These are phyloP conservation scores for Uncinocarpus reesii DNA, from an alignment of 2,329 filamentous ascomycete genomes.

Conservation along the genomic window DNA sequence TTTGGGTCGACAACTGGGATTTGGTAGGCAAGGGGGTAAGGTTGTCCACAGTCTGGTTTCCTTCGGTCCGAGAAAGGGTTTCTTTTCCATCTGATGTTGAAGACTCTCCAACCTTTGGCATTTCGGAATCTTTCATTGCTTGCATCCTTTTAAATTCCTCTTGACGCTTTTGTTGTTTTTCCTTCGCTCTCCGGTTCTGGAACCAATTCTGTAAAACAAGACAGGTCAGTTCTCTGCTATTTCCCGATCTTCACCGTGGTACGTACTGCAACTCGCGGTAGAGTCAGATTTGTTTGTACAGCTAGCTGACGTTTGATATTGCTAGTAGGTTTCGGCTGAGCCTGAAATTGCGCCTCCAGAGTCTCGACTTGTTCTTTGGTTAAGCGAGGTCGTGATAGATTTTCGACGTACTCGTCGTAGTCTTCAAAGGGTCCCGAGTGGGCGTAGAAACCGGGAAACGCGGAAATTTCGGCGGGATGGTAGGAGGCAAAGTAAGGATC, in stretches of 20 bases:
- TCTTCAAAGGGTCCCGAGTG: conserved; percentile 24
- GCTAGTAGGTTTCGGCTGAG: conserved; percentile 42
- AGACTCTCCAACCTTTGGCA: conserved; percentile 26
- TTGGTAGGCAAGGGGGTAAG: neutral
- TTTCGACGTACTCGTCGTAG: conserved; percentile 40
- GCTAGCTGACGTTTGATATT: conserved; percentile 42
- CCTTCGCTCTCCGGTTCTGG: conserved; percentile 44
- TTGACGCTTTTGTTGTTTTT: conserved; percentile 42
- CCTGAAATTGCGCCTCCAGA: conserved; percentile 41
- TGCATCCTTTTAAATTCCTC: conserved; percentile 41
- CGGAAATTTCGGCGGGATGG: conserved; percentile 6
- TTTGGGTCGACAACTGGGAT: neutral
- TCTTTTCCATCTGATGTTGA: conserved; percentile 8
- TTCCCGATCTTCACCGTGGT: neutral
- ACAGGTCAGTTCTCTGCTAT: neutral
- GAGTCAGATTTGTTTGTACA: conserved; percentile 39
- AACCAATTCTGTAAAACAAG: conserved; percentile 40
- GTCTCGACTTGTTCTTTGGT: conserved; percentile 45
- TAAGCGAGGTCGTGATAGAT: conserved; percentile 40
- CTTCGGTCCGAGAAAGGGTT: conserved; percentile 1
- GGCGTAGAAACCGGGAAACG: conserved; percentile 10
- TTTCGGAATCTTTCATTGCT: conserved; percentile 19
- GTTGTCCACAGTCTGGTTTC: neutral
- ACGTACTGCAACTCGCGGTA: conserved; percentile 41
- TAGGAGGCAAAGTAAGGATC: conserved; percentile 13